phyloP scores from a whole-genome alignment of 208 protist species.

The Trypanosoma cruzi region DNA sequence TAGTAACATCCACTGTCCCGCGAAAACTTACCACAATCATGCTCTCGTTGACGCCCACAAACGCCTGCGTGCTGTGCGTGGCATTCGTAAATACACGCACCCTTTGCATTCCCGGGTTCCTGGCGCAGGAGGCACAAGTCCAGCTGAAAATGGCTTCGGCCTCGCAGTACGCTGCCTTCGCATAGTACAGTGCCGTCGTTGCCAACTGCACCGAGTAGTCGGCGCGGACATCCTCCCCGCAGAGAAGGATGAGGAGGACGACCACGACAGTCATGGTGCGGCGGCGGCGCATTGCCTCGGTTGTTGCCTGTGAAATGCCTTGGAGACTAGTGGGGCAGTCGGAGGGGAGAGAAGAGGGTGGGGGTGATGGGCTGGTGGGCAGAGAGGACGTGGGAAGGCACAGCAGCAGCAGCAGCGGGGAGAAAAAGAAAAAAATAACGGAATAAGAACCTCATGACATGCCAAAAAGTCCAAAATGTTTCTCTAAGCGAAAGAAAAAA shows the following conservation, averaged over 20 bases:
- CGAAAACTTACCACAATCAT: slow-evolving; percentile 64
- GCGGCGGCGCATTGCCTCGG: background rate
- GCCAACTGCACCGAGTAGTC: slow-evolving; percentile 11
- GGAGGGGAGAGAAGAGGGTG: too few relatives aligned
- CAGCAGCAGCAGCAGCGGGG: too few relatives aligned
- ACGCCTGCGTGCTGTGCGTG: slow-evolving; percentile 37
- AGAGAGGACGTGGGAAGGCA: too few relatives aligned
- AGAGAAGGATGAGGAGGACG: background rate
- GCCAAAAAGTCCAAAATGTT: too few relatives aligned
- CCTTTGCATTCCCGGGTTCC: slow-evolving; percentile 29
- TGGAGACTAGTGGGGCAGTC: too few relatives aligned
- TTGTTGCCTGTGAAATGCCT: too few relatives aligned
- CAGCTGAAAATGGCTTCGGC: slow-evolving; percentile 26
- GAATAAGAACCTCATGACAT: too few relatives aligned
- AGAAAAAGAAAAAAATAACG: too few relatives aligned
- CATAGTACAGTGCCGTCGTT: slow-evolving; percentile 41
- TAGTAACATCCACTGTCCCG: slow-evolving; percentile 50
- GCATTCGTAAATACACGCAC: slow-evolving; percentile 39
- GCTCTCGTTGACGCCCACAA: slow-evolving; percentile 29
- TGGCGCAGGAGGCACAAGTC: slow-evolving; percentile 36
- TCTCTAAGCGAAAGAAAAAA: too few relatives aligned
- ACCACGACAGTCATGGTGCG: background rate
- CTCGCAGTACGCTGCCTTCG: slow-evolving; percentile 58
- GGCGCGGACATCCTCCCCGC: background rate
- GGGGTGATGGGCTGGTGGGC: too few relatives aligned